phyloP scores from a whole-genome alignment of 2,329 filamentous ascomycete species.

The Colletotrichum somersetense region DNA sequence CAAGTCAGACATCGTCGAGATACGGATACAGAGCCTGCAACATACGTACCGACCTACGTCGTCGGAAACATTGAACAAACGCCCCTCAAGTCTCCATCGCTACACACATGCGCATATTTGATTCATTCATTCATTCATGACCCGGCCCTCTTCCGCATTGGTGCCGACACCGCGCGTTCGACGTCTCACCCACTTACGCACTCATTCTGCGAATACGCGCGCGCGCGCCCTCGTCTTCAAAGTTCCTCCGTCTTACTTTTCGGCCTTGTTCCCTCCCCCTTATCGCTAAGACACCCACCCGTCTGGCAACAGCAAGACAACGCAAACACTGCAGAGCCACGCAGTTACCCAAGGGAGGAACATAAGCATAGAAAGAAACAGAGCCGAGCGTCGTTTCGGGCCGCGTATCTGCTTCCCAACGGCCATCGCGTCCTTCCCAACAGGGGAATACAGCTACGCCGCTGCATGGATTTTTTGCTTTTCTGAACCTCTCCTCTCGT shows the following conservation, averaged over 20 bases:
- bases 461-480: not conserved
- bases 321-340: not conserved
- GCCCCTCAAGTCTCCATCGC: not conserved
- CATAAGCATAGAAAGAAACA: not conserved
- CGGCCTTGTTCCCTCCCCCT: no score
- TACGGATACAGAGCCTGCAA: not conserved
- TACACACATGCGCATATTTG: not conserved
- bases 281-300: not conserved
- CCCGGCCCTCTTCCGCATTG: not conserved
- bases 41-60: not conserved
- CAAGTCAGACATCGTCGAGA: not conserved
- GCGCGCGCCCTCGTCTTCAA: not conserved
- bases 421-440: slow-evolving; percentile 22
- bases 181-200: not conserved
- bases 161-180: not conserved
- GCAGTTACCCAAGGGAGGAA: slow-evolving; percentile 3
- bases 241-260: slow-evolving; percentile 12
- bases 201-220: not conserved
- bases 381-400: slow-evolving; percentile 18
- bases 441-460: slow-evolving; percentile 29
- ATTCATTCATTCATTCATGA: no score
- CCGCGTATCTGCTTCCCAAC: slow-evolving; percentile 14
- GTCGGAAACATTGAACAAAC: not conserved
- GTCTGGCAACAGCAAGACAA: not conserved
- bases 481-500: no score